phyloP scores from a whole-genome alignment of 176 grass and related monocot species.

The Poa annua region DNA sequence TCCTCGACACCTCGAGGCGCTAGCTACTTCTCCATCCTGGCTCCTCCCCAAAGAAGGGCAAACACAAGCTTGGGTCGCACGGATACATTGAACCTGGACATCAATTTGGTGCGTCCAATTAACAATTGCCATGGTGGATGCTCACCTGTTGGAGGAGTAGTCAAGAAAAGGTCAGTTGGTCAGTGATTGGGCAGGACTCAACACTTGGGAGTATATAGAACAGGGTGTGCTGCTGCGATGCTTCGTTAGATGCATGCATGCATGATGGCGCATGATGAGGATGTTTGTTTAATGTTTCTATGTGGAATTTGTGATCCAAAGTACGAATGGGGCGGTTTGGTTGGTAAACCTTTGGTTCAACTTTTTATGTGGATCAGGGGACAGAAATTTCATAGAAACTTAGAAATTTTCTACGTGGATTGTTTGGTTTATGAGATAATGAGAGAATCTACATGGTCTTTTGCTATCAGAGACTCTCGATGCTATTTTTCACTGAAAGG shows the following conservation, averaged over 20 bases:
- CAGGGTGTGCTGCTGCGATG: too few species aligned
- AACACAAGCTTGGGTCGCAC: slow-evolving; percentile 29
- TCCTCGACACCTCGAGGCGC: neutral
- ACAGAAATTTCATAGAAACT: neutral
- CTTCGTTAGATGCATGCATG: too few species aligned
- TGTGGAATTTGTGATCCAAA: too few species aligned
- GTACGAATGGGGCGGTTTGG: too few species aligned
- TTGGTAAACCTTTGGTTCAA: too few species aligned
- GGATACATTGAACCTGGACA: slow-evolving; percentile 50
- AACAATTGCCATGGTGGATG: neutral
- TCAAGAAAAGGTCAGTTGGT: neutral
- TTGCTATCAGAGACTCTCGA: neutral
- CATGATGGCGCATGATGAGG: too few species aligned
- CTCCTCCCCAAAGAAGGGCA: neutral
- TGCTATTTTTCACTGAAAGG: neutral
- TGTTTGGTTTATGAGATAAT: neutral
- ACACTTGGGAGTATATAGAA: neutral
- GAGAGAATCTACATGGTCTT: neutral
- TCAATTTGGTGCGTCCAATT: slow-evolving; percentile 11
- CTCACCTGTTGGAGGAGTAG: neutral
- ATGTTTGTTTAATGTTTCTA: too few species aligned
- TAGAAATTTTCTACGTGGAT: neutral
- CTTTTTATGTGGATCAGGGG: too few species aligned
- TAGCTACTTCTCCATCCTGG: neutral
- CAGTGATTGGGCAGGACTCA: neutral